A percentile compares a stretch with the other conserved stretches of the same genome.
These are phyloP conservation scores for Phaeosphaeria sp. DNA, from an alignment of 2,329 filamentous ascomycete genomes.

Conservation along the genomic window DNA sequence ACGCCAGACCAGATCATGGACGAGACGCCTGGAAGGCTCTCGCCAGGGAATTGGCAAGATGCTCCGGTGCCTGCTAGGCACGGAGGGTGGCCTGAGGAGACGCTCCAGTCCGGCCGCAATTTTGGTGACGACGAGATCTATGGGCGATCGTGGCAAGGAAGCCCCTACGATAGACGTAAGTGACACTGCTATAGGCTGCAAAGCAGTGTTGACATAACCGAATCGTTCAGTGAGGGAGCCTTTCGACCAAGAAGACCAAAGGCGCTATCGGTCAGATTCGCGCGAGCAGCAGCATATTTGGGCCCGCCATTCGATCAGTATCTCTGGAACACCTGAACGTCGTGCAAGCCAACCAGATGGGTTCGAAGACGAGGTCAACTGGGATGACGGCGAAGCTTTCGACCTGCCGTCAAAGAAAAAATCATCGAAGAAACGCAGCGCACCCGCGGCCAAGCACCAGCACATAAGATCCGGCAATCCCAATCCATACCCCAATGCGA, in stretches of 20 bases:
- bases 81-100: not conserved
- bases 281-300: not conserved
- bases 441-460: not conserved
- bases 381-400: constrained; percentile 3
- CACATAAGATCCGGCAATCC: not conserved
- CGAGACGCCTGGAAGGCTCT: not conserved
- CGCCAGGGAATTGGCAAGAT: not conserved
- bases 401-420: not conserved
- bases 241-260: not conserved
- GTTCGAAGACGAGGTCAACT: constrained; percentile 5
- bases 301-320: not conserved
- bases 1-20: constrained; percentile 3
- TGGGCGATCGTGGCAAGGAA: not conserved
- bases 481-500: not conserved
- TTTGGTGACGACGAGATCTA: not conserved
- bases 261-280: not conserved
- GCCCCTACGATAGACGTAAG: not conserved
- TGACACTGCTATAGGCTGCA: not conserved
- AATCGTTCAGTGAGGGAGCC: not conserved
- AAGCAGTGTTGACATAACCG: not conserved
- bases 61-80: not conserved
- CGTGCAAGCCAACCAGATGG: not conserved
- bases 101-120: not conserved
- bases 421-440: not conserved
- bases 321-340: not conserved